Base-by-base conservation (phyloP, 1,284 basidiomycete genomes). In the Coniferiporia sulphurascens region DNA sequence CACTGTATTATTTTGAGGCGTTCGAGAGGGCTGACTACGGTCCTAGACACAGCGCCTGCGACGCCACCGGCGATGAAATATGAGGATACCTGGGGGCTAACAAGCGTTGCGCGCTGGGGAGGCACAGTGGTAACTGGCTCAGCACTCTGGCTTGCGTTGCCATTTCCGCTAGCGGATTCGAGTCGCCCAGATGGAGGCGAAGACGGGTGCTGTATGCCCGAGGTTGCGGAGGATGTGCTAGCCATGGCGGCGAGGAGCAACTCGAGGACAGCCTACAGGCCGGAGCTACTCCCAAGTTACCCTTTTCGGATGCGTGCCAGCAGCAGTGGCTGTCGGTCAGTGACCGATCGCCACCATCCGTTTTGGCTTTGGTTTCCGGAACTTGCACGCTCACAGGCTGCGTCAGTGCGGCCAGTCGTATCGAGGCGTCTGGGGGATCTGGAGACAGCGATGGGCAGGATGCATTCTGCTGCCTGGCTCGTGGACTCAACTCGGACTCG, bases 1-100 rank as follows among this genome's bases (percentile, higher is more conserved):
- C 67, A 95, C 93, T 96, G 89, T 64, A 98, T 97, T 69, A 98
- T 98, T 75, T 98, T 98, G 54, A 98, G 77, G 58, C 95, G 76
- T 69, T 98, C 95, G 15, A 98, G 74, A 13, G 95, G 95, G 64
- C 86, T 90, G 52, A 98, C 95, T 34, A 97, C 91, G 2, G 95
- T 97, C 60, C 95, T 79, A 63, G 91, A 93, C 8, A 91, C 84
- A 61, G 90, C 89, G 51, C 89, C 89, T 35, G 89, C 89, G 67
- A 86, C 76, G 58, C 92, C 92, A 54, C 92, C 92, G 32, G 92
- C 92, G 74, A 84, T 72, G 68, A 81, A 85, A 65, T 82, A 81
- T 49, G 84, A 84, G n/a, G 79, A 74, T 41, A 87, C 76, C 69
- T 88, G 80, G 3, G 85, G 83, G 51, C 78, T 81, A 45, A 87